Evolutionary conservation across 2,329 filamentous ascomycete genomes (phyloP), one percentile per base, ranked within the genome.

Genomic region (Penicillium brasilianum): DNA sequence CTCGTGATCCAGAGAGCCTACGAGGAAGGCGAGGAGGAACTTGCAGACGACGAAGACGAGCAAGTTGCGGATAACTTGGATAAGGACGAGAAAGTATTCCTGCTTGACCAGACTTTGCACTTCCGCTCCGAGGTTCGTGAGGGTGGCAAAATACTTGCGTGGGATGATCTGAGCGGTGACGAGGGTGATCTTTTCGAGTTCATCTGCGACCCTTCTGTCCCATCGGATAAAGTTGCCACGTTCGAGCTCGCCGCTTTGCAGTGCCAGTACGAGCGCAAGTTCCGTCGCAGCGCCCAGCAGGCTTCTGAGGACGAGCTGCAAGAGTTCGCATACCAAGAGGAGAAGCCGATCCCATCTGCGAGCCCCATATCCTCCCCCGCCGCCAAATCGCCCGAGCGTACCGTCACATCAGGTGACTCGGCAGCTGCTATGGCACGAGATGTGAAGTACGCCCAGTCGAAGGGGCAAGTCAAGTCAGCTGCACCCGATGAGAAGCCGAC

Each of bases 221-320:
- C 88, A 30, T 81, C 87, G 2, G 84, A 87, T 51, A 90, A 93
- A 69, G 89, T 95, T 25, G 84, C 89, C 49, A 87, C 89, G 16
- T 98, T 99, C 76, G 88, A 94, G 72, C 84, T 90, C 57, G 88
- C 92, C 56, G 91, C 95, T 8, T 86, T 91, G 60, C 89, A 97
- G 85, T 97, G 95, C 76, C 95, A 99, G 78, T 99, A 96, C 89
- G 95, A 99, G 81, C 87, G 94, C 72, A 98, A 97, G 77, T 96
- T 95, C 77, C 87, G 92, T 65, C 90, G 89, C 72, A 89, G 87
- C 41, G 86, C 92, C 69, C 88, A 92, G 49, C 89, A 88, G 52
- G 95, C 95, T 1, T 92, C 92, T 9, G 89, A 93, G 60, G 83
- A 87, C 63, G 92, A 99, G 65, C 84, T 98, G 4, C 79, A 87